A percentile compares a stretch with the other conserved stretches of the same genome.
phyloP scores from a whole-genome alignment of 176 grass and related monocot species.

The Zea mays region Zm-B73-REFERENCE-NAM-5.0 NC_050103.1:63566501-63567000 shows the following conservation, averaged over 20 bases:
- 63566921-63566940: too few species aligned
- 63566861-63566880: constrained; percentile 11
- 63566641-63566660: constrained; percentile 54
- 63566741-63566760: constrained; percentile 93
- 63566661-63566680: constrained; percentile 90
- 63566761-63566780: constrained; percentile 83
- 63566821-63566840: constrained; percentile 52
- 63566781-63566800: constrained; percentile 99
- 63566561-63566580: constrained; percentile 24
- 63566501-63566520: background rate
- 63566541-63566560: background rate
- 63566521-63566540: background rate
- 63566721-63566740: constrained; percentile 88
- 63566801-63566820: constrained; percentile 88
- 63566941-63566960: constrained; percentile 75
- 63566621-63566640: constrained; percentile 27
- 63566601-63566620: constrained; percentile 2
- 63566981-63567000: constrained; percentile 88
- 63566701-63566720: constrained; percentile 94
- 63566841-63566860: background rate
- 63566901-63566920: too few species aligned
- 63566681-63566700: constrained; percentile 66
- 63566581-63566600: background rate
- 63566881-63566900: too few species aligned
- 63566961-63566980: constrained; percentile 97